Base-by-base conservation (phyloP, 306 rosid genomes). In the Rubus parviflorus region DNA sequence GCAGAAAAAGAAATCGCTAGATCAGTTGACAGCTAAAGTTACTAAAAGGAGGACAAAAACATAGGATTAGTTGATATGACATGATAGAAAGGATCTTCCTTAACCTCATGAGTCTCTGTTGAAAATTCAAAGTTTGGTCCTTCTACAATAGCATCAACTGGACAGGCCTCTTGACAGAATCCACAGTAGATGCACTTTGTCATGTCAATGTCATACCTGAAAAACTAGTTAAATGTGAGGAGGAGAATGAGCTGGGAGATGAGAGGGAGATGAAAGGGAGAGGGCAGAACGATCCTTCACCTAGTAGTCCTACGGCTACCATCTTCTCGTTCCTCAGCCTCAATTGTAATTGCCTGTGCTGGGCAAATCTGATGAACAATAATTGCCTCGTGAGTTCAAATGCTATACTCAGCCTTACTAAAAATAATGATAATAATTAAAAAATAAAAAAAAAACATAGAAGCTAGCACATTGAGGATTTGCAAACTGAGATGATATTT, bases 171-270 rank as follows among this genome's bases (percentile, higher is more conserved):
- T 92, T 95, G 99, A 87, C 99, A 95, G 85, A 95, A 92, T 70
- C 99, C 99, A 85, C 99, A 95, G 77, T 92, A 95, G 86, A 95
- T 95, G 90, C 99, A 95, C 89, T 95, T 95, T 84, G 99, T 95
- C 99, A 95, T 95, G 90, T 95, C 99, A 89, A 95, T 95, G 77
- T 95, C 99, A 57, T 95, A 95, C 91, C 98, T 95, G 88, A 80
- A 88, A 80, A 75, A 51, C 73, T 57, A 46, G 64, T 82, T 17
- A 70, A 52, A 45, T 85, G 78, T 74, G 46, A 74, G 47, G 30
- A 37, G 14, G 15, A 19, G 60, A 84, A 74, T 57, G 54, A 45
- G 35, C 12, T 53, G 14, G 54, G 51, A n/a, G 30, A 68, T 40
- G 23, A 56, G 4, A 42, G 48, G 20, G 23, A 14, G 1, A 16